These are phyloP conservation scores for Colletotrichum incanum DNA, from an alignment of 2,329 filamentous ascomycete species.

Conservation along the genomic window DNA sequence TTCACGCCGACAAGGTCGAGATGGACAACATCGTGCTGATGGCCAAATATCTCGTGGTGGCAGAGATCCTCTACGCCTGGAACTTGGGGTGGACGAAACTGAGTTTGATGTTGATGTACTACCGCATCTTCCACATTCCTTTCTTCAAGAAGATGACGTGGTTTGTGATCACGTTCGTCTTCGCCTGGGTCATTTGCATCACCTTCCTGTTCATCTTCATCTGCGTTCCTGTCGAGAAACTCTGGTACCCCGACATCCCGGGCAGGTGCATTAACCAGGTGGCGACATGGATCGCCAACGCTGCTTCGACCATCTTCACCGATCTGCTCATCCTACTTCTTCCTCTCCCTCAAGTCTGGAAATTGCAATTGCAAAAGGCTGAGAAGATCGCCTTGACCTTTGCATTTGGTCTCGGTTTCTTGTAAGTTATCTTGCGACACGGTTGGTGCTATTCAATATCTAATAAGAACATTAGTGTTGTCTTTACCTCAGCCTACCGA, in stretches of 20 bases:
- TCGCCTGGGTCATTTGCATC: conserved; percentile 64
- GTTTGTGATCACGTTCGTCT: conserved; percentile 58
- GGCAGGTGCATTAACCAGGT: conserved; percentile 66
- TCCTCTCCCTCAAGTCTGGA: conserved; percentile 63
- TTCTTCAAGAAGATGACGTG: conserved; percentile 60
- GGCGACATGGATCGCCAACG: conserved; percentile 66
- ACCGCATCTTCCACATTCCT: conserved; percentile 64
- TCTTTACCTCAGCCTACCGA: conserved; percentile 65
- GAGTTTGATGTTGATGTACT: conserved; percentile 67
- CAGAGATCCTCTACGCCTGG: conserved; percentile 64
- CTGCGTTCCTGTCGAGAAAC: conserved; percentile 65
- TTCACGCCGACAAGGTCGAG: conserved; percentile 60
- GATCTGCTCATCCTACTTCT: conserved; percentile 62
- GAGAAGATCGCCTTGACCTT: conserved; percentile 62
- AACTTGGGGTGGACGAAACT: conserved; percentile 67
- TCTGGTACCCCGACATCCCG: conserved; percentile 62
- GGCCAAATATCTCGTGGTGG: conserved; percentile 63
- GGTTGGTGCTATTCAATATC: fast-evolving
- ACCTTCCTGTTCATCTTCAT: conserved; percentile 68
- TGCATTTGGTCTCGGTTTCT: conserved; percentile 62
- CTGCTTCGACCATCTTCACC: conserved; percentile 62
- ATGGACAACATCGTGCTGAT: conserved; percentile 57
- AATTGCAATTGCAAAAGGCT: conserved; percentile 56
- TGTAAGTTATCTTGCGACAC: conserved; percentile 49
- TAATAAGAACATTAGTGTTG: conserved; percentile 52